These are phyloP conservation scores for Fusarium setosum DNA, from an alignment of 2,329 filamentous ascomycete species.

Conservation along the genomic window DNA sequence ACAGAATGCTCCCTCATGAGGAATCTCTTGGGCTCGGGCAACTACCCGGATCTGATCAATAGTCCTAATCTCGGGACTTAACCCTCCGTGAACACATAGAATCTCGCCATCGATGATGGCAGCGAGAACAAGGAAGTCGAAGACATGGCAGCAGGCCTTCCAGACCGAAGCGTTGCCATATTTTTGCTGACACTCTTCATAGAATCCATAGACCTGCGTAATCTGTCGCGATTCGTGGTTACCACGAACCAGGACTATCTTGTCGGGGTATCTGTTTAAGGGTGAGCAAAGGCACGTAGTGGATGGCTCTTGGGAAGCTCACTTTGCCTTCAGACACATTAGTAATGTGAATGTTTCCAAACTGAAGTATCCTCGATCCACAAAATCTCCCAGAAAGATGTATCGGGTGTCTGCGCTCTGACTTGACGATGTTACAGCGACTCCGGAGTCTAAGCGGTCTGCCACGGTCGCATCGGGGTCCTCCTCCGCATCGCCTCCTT, in stretches of 20 bases:
- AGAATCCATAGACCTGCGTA: constrained; percentile 98
- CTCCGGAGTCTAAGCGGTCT: constrained; percentile 49
- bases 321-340: constrained; percentile 89
- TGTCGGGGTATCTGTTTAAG: constrained; percentile 81
- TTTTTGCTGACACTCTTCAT: constrained; percentile 97
- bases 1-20: constrained; percentile 97
- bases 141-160: constrained; percentile 99
- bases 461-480: constrained; percentile 44
- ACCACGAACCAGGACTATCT: constrained; percentile 94
- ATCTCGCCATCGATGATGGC: constrained; percentile 99
- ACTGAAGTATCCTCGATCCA: constrained; percentile 97
- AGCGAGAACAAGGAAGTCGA: constrained; percentile 95
- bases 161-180: constrained; percentile 99
- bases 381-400: constrained; percentile 85
- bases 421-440: constrained; percentile 49
- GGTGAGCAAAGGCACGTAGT: constrained; percentile 33
- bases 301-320: constrained; percentile 32
- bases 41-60: constrained; percentile 99
- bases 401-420: constrained; percentile 67
- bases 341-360: constrained; percentile 97
- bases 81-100: constrained; percentile 95
- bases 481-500: constrained; percentile 57
- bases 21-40: constrained; percentile 96
- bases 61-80: constrained; percentile 91
- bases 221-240: constrained; percentile 99